Percentiles rank a stretch among this genome's conserved stretches.
phyloP scores from a whole-genome alignment of 2,329 filamentous ascomycete species.

The Emergomyces africanus region DNA sequence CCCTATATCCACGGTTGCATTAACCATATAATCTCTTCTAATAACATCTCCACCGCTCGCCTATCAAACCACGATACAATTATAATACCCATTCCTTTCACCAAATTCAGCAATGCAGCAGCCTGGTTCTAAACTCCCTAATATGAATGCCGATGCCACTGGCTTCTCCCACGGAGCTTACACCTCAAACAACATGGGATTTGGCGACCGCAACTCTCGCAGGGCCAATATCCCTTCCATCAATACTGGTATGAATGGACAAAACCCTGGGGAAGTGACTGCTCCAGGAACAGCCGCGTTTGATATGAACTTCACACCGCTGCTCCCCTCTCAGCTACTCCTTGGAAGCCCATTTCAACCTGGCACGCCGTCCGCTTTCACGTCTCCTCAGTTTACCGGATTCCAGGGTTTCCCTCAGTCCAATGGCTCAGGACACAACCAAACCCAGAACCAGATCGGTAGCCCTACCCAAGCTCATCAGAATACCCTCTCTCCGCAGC shows the following conservation, averaged over 20 bases:
- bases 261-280: constrained; percentile 59
- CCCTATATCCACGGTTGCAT: neutral
- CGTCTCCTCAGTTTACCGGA: constrained; percentile 81
- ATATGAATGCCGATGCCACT: constrained; percentile 56
- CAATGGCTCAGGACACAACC: constrained; percentile 39
- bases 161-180: constrained; percentile 91
- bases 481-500: constrained; percentile 57
- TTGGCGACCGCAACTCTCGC: constrained; percentile 75
- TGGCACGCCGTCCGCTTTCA: constrained; percentile 79
- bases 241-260: constrained; percentile 60
- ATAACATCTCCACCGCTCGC: constrained; percentile 50
- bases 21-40: neutral
- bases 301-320: constrained; percentile 97
- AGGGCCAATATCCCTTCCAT: constrained; percentile 77
- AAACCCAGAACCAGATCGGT: constrained; percentile 47
- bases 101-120: constrained; percentile 47
- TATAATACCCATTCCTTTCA: constrained; percentile 63
- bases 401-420: constrained; percentile 63
- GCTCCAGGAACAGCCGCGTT: constrained; percentile 70
- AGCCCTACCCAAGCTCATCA: constrained; percentile 64
- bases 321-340: constrained; percentile 86
- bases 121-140: constrained; percentile 61
- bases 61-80: constrained; percentile 65
- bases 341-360: constrained; percentile 96
- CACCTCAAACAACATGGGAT: constrained; percentile 68